phyloP scores from a whole-genome alignment of 306 rosid genomes.

The Trichosanthes cucumerina region DNA sequence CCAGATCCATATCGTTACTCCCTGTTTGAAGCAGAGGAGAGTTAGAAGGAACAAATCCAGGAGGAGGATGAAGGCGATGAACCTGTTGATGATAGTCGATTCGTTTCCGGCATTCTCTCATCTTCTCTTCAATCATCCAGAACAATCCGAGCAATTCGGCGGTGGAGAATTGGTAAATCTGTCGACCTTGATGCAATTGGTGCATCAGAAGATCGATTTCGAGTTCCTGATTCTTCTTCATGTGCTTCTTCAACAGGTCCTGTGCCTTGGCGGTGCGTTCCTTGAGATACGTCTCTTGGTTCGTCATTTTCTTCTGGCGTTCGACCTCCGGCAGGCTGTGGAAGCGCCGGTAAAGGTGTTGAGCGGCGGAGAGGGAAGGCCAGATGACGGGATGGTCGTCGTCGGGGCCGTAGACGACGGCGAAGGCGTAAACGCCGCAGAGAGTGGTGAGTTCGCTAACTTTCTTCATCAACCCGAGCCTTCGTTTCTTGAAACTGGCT shows the following conservation, averaged over 20 bases:
- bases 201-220: slow-evolving; percentile 14
- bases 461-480: slow-evolving; percentile 26
- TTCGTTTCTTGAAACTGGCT: slow-evolving; percentile 21
- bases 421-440: slow-evolving; percentile 20
- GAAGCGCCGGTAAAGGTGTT: slow-evolving; percentile 13
- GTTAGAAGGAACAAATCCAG: not conserved
- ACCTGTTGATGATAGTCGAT: slow-evolving; percentile 2
- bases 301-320: slow-evolving; percentile 18
- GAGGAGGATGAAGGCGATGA: not conserved
- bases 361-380: slow-evolving; percentile 16
- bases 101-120: not conserved
- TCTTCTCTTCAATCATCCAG: slow-evolving; percentile 10
- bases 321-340: slow-evolving; percentile 17
- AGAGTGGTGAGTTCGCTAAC: slow-evolving; percentile 21
- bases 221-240: slow-evolving; percentile 15
- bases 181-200: slow-evolving; percentile 15
- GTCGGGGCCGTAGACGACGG: slow-evolving; percentile 15
- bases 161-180: slow-evolving; percentile 5
- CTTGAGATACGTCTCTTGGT: slow-evolving; percentile 26
- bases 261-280: slow-evolving; percentile 14
- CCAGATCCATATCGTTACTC: not conserved
- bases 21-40: not conserved
- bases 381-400: slow-evolving; percentile 10
- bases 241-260: slow-evolving; percentile 13
- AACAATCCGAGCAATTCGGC: slow-evolving; percentile 6